A percentile compares a stretch with the other conserved stretches of the same genome.
These are phyloP conservation scores for Conticribra weissflogii DNA, from an alignment of 108 stramenopile species.

Conservation along the genomic window DNA sequence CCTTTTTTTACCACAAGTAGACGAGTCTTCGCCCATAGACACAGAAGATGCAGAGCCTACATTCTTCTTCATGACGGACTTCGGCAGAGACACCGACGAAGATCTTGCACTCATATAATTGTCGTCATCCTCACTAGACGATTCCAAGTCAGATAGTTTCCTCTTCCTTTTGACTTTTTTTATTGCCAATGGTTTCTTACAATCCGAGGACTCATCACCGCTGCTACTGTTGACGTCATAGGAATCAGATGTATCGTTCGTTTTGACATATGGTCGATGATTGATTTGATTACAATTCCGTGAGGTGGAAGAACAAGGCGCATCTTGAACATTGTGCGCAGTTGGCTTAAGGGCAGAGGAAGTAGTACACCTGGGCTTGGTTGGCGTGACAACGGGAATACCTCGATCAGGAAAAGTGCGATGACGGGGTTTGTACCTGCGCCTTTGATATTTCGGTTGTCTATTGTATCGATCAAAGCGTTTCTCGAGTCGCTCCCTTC, in stretches of 20 bases:
- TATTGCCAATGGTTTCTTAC: background rate
- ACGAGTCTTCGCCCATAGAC: background rate
- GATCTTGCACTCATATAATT: conserved; percentile 9
- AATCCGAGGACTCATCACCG: background rate
- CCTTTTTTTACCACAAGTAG: too few species aligned
- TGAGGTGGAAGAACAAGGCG: too few species aligned
- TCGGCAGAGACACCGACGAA: conserved; percentile 1
- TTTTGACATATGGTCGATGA: background rate
- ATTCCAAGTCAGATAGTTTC: conserved; percentile 9
- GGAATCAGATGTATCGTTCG: background rate
- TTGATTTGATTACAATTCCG: too few species aligned
- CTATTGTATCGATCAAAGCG: background rate
- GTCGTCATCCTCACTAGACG: conserved; percentile 9
- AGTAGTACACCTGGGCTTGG: background rate
- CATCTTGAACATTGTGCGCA: background rate
- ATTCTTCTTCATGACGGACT: too few species aligned
- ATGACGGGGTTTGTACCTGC: background rate
- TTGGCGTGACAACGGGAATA: background rate
- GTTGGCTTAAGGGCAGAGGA: background rate
- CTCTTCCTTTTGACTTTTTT: conserved; percentile 3
- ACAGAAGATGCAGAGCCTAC: background rate
- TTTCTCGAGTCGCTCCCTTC: background rate
- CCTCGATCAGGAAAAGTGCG: background rate
- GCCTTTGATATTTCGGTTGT: background rate
- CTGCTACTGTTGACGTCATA: background rate